phyloP scores from a whole-genome alignment of 345 rosid genomes.

The Lumnitzera racemosa region DNA sequence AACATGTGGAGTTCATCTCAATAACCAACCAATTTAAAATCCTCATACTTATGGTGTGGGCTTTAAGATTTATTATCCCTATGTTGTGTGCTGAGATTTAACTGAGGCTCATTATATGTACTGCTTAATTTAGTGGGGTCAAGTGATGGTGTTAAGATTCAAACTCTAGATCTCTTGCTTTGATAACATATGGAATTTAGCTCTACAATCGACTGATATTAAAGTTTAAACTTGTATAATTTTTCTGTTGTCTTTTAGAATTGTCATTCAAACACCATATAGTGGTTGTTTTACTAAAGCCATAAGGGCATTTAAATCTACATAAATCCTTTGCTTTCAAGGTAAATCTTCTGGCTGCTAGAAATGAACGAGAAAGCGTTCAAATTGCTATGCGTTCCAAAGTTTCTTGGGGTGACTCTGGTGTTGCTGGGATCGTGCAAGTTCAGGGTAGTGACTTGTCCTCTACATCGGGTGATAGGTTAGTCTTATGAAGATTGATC shows the following conservation, averaged over 20 bases:
- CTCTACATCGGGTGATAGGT: conserved; percentile 83
- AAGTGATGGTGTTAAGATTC: no score
- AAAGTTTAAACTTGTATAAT: no score
- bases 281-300: background rate
- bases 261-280: no score
- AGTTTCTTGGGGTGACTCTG: conserved; percentile 75
- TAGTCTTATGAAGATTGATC: conserved; percentile 24
- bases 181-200: no score
- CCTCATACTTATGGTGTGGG: no score
- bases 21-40: no score
- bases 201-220: no score
- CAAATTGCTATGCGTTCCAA: conserved; percentile 92
- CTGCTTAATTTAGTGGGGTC: no score
- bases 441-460: conserved; percentile 80
- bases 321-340: conserved; percentile 26
- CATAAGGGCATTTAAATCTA: conserved; percentile 10
- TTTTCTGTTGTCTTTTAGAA: no score
- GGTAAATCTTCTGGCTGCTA: conserved; percentile 89
- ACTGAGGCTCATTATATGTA: no score
- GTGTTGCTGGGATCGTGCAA: conserved; percentile 68
- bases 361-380: conserved; percentile 93
- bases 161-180: no score
- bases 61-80: background rate
- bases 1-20: no score
- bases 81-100: background rate